Conservation (phyloP, 169 alveolate genomes). For the Cryptosporidium ryanae region DNA sequence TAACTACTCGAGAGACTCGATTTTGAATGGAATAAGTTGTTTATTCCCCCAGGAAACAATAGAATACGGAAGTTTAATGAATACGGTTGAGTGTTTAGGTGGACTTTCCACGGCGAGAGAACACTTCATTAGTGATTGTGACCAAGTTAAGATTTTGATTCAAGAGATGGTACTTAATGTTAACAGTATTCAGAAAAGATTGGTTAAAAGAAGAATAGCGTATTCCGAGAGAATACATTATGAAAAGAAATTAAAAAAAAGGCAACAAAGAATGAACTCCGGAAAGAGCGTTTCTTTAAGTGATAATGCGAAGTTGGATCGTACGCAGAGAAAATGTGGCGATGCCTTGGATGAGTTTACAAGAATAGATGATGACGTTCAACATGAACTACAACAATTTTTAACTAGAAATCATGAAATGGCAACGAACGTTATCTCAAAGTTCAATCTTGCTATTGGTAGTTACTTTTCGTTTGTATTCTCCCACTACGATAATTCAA, state of each 20-base stretch:
- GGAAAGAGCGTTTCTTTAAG: constrained; percentile 50
- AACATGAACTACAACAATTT: constrained; percentile 63
- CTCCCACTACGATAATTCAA: constrained; percentile 52
- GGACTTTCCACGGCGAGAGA: constrained; percentile 65
- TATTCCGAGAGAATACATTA: constrained; percentile 72
- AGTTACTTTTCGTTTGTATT: constrained; percentile 56
- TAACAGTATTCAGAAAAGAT: constrained; percentile 62
- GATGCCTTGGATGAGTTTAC: constrained; percentile 74
- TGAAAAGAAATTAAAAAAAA: constrained; percentile 54
- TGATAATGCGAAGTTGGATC: constrained; percentile 64
- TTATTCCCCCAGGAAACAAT: constrained; percentile 65
- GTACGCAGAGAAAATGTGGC: constrained; percentile 72
- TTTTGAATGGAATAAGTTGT: constrained; percentile 18
- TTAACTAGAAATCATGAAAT: constrained; percentile 61
- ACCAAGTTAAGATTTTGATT: constrained; percentile 50
- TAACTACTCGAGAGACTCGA: constrained; percentile 32
- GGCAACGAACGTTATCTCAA: constrained; percentile 32
- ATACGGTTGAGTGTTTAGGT: constrained; percentile 57
- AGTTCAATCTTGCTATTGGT: constrained; percentile 41
- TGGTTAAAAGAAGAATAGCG: constrained; percentile 57
- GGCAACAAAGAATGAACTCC: constrained; percentile 59
- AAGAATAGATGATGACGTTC: constrained; percentile 69
- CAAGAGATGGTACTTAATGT: constrained; percentile 61
- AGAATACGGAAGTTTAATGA: constrained; percentile 67
- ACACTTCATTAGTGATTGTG: constrained; percentile 50